Base-by-base conservation (phyloP, 495 filamentous ascomycete species). In the Neurospora sp. region DNA sequence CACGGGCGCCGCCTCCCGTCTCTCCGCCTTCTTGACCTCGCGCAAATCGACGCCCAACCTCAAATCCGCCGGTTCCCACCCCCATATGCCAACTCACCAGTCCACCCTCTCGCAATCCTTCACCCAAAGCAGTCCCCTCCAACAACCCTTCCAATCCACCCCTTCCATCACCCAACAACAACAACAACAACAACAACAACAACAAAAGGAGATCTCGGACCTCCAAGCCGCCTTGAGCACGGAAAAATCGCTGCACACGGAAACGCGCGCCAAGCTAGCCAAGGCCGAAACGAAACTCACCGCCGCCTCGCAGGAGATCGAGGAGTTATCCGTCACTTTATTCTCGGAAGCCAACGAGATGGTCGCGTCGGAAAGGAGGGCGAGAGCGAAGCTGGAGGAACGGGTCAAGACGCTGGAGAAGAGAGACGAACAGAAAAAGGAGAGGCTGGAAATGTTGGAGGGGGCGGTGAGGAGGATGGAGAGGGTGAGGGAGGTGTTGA, bases 301-400 rank as follows among this genome's bases (percentile, higher is more conserved):
- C 75, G 88, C 90, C 70, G 90, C 93, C 39, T 91, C 86, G 69
- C 86, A 83, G 1, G 96, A 99, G 83, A 86, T 99, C 16, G 96
- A 98, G 80, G 96, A 99, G 77, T 83, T 99, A 75, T 93, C 89
- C 41, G 91, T 89, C 65, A 88, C 90, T 74, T 84, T 99, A 69
- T 99, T 99, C 82, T 89, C 93, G 79, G 90, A 97, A 81, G 96
- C 96, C 20, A 98, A 98, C 77, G 93, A 97, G 84, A 98, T 99
- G 95, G 96, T 99, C 35, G 93, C 95, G 17, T 83, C 89, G 76
- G 96, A 98, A 85, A 86, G 96, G 65, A 89, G 91, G 78, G 93
- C 92, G 41, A 83, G 93, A 48, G 92, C 91, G 8, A 88, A 87
- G 80, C 84, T 98, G 40, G 94, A 97, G 79, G 91, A 93, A 79